Evolutionary conservation across 371 early-diverging fungal species (phyloP).

Genomic region (Sporodiniella umbellata): DNA sequence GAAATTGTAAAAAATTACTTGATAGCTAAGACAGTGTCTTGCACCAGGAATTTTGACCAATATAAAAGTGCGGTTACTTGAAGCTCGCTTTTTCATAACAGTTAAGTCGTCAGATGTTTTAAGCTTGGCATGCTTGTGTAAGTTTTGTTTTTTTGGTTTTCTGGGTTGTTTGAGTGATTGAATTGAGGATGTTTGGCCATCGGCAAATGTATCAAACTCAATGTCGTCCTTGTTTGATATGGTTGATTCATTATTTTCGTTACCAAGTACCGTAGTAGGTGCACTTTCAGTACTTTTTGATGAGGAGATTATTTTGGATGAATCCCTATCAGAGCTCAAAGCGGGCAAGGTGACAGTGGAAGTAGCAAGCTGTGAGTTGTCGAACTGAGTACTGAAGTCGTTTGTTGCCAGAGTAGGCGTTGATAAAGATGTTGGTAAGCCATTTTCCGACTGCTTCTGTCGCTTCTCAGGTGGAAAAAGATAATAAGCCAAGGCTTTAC

Average conservation of each 20-base stretch:
- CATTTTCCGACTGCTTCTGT: constrained; percentile 1
- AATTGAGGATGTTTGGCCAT: not conserved
- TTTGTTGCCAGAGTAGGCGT: not conserved
- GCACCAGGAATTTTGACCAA: constrained; percentile 70
- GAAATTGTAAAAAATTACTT: constrained; percentile 34
- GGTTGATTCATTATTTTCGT: not conserved
- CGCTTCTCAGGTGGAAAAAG: constrained; percentile 65
- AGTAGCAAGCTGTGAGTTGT: not conserved
- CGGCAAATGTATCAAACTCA: not conserved
- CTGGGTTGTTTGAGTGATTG: not conserved
- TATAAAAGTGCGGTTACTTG: constrained; percentile 64
- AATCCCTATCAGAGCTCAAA: not conserved
- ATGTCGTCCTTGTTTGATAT: not conserved
- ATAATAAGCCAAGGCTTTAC: constrained; percentile 66
- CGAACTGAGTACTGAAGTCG: not conserved
- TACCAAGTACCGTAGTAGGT: not conserved
- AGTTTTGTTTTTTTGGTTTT: constrained; percentile 4
- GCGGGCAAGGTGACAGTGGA: constrained; percentile 1
- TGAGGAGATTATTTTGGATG: not conserved
- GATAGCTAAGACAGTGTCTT: constrained; percentile 66
- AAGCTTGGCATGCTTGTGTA: constrained; percentile 4
- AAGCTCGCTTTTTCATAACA: constrained; percentile 67
- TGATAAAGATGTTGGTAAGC: constrained; percentile 7
- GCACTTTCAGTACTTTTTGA: not conserved
- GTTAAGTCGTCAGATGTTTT: constrained; percentile 26